A percentile compares a stretch with the other conserved stretches of the same genome.
phyloP scores from a whole-genome alignment of 768 basidiomycete genomes.

The Porpolomopsis calyptriformis region DNA sequence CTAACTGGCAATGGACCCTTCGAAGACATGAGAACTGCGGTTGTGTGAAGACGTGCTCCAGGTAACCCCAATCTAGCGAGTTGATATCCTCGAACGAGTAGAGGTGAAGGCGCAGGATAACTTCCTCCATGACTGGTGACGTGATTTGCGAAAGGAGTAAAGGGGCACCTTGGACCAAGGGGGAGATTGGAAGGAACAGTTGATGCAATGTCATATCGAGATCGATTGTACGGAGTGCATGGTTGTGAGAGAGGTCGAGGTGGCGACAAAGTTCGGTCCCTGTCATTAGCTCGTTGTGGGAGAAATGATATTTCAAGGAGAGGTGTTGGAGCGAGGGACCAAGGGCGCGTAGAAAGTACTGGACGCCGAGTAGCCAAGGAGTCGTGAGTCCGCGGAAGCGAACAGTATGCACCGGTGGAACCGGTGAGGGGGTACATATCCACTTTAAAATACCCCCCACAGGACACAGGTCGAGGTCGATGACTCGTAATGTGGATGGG shows the following conservation, averaged over 20 bases:
- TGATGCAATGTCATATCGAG: neutral
- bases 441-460: neutral
- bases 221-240: neutral
- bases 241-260: neutral
- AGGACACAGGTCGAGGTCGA: neutral
- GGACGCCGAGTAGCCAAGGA: neutral
- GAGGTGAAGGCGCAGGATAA: neutral
- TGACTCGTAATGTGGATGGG: neutral
- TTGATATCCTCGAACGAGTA: neutral
- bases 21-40: neutral
- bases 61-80: neutral
- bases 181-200: neutral
- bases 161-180: neutral
- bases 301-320: neutral
- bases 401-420: neutral
- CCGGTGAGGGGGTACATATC: neutral
- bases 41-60: neutral
- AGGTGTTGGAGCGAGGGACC: neutral
- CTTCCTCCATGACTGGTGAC: neutral
- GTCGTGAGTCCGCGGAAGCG: neutral
- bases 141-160: neutral
- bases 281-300: neutral
- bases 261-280: neutral
- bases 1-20: neutral
- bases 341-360: neutral